phyloP scores from a whole-genome alignment of 805 yeast species.

The Yarrowia yakushimensis region DNA sequence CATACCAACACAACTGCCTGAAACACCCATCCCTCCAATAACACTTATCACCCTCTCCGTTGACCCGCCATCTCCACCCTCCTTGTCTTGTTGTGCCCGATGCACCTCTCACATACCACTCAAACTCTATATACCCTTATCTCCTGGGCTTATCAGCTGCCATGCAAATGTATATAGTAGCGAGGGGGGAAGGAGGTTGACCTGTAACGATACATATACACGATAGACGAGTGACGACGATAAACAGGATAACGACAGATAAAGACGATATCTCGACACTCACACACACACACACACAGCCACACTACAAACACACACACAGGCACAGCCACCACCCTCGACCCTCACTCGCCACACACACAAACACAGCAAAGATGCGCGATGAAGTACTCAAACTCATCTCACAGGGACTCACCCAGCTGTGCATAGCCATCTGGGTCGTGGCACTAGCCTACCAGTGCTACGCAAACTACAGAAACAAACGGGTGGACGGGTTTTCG shows the following conservation, averaged over 20 bases:
- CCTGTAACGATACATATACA: background rate
- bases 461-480: constrained; percentile 51
- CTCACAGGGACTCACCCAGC: constrained; percentile 4
- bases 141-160: constrained; percentile 24
- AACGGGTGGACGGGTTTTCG: constrained; percentile 67
- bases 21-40: background rate
- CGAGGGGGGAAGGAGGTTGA: background rate
- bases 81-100: background rate
- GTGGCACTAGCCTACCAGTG: constrained; percentile 76
- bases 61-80: background rate
- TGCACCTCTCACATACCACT: constrained; percentile 14
- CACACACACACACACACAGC: background rate
- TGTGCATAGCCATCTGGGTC: constrained; percentile 52
- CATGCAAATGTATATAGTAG: background rate
- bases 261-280: background rate
- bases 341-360: background rate
- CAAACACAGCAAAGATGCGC: background rate
- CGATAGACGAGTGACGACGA: background rate
- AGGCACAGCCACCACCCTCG: background rate
- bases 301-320: background rate
- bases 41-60: background rate
- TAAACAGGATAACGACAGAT: background rate
- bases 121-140: constrained; percentile 14
- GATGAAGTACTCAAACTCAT: background rate
- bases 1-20: too few species aligned